Base-by-base conservation (phyloP, 148 eudicot genomes). In the Rhododendron ferrugineum region DNA sequence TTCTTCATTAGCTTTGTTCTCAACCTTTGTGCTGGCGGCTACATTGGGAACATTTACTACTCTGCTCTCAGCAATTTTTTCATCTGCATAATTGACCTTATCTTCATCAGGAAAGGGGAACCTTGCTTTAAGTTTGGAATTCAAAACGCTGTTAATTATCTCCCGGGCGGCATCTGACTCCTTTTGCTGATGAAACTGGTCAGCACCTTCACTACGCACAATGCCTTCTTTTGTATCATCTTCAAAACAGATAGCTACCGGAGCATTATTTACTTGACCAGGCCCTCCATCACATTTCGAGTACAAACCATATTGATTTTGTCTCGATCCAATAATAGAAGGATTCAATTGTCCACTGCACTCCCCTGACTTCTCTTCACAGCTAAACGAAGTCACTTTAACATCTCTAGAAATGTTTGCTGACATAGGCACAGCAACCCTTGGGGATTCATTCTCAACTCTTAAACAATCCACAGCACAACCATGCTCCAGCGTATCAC, bases 1-100 rank as follows among this genome's bases (percentile, higher is more conserved):
- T 70, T 88, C 88, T 80, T 75, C 86, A 46, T 80, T 76, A 76
- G 30, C 83, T 66, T 80, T 78, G 32, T 70, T 82, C 85, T 77
- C 86, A 44, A 81, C 18, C 75, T 88, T 84, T 62, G 40, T 72
- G 79, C 66, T 70, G 62, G 84, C 32, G 34, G 81, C 66, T 40
- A 52, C 83, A 75, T 86, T 87, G 2, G 86, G 79, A 60, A 44
- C 74, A 11, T 9, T 44, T 82, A 49, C 70, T 18, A 46, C 80
- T 76, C 74, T 52, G 26, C 84, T 58, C 80, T 77, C 87, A 37
- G 16, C 54, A 70, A 68, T 20, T 66, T 78, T 82, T 26, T 64
- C 85, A 82, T 42, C 49, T 54, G 28, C 75, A 64, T n/a, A 62
- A 72, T 37, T 36, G 23, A 37, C 37, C 66, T 54, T 74, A 56